Conservation (phyloP, 345 rosid species). For the Lenwebbia sp. region DNA sequence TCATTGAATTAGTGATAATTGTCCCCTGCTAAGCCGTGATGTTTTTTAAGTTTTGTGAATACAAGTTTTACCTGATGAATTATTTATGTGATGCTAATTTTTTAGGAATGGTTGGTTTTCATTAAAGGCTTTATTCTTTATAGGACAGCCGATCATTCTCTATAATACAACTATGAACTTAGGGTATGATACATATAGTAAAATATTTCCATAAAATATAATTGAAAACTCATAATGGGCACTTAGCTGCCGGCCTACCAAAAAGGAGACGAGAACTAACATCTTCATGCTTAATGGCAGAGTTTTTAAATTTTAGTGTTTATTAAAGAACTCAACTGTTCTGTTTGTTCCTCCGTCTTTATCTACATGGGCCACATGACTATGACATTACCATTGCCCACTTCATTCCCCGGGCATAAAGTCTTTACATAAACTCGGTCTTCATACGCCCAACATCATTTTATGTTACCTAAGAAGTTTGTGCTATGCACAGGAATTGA, state of each 20-base stretch:
- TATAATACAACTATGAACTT: background rate
- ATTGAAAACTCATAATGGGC: background rate
- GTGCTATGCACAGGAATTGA: background rate
- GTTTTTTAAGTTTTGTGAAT: background rate
- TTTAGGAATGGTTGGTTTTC: background rate
- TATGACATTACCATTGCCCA: background rate
- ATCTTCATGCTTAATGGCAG: background rate
- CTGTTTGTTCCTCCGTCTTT: background rate
- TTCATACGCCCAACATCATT: background rate
- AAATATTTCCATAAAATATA: background rate
- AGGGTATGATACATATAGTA: background rate
- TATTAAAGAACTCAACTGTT: background rate
- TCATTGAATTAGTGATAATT: too few relatives aligned
- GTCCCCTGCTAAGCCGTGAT: too few relatives aligned
- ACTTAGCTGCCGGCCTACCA: background rate
- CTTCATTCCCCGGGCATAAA: background rate
- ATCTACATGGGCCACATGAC: background rate
- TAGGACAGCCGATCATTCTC: background rate
- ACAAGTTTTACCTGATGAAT: background rate
- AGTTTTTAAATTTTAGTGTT: background rate
- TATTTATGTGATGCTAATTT: background rate
- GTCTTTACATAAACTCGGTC: background rate
- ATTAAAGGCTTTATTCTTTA: background rate
- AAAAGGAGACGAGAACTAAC: background rate
- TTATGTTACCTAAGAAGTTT: too few relatives aligned